Base-by-base conservation (phyloP, 495 filamentous ascomycete species). In the Penicillium flavigenum region DNA sequence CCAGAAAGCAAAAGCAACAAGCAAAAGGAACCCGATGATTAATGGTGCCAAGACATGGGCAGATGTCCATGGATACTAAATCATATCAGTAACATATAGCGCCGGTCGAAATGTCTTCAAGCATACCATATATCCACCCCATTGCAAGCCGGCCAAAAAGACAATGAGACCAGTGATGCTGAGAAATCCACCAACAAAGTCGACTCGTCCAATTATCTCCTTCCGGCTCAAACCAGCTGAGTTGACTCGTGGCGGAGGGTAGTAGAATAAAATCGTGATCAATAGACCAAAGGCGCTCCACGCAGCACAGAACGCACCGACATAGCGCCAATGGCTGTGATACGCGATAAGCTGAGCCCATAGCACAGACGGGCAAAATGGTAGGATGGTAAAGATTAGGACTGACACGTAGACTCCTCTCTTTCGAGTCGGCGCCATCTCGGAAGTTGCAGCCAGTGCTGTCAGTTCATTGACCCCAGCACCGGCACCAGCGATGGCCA, bases 341-440 rank as follows among this genome's bases (percentile, higher is more conserved):
- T 71, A 72, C 22, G 86, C 77, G 49, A 91, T 88, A 31, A 91
- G 72, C 67, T 91, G 88, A 12, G 80, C 86, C 76, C 81, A 90
- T 39, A 91, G 72, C 2, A 87, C 86, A 0, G 84, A 85, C 0
- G 88, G 86, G 56, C 81, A 79, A 64, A 88, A 88, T 0, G 87
- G 87, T 0, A 88, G 34, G 47, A 89, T 88, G 24, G 84, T 87
- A 65, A 89, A 83, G 47, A 88, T 80, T 34, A 91, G 66, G 5
- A 79, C 72, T 3, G 86, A 83, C 41, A 90, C 81, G 63, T 89
- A 89, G 68, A 80, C 82, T 19, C 88, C 88, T 41, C 88, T 81
- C 63, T 86, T 82, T 16, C 80, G 73, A 16, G 84, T 83, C 1
- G 88, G 87, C 31, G 84, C 87, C 64, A 89, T 78, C 62, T 91